Conservation (phyloP, 169 alveolate species). For the Plasmodium gonderi region DNA sequence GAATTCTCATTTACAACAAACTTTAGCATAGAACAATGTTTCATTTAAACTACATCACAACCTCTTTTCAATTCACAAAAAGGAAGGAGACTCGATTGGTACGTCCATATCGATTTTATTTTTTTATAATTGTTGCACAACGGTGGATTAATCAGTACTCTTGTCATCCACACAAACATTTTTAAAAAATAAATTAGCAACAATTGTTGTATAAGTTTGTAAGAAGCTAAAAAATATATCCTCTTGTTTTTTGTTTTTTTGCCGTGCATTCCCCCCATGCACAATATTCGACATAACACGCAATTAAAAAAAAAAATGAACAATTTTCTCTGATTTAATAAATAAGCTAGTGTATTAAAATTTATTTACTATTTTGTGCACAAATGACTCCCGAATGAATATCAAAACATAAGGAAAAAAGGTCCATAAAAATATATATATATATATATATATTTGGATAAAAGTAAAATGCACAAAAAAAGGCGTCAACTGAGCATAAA, state of each 20-base stretch:
- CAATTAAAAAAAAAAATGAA: too few species aligned
- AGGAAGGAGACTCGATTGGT: neutral
- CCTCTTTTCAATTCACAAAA: neutral
- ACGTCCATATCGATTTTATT: neutral
- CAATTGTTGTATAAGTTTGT: neutral
- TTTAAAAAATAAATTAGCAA: neutral
- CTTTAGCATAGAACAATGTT: neutral
- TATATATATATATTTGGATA: too few species aligned
- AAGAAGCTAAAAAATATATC: neutral
- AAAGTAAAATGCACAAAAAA: too few species aligned
- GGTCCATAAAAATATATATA: too few species aligned
- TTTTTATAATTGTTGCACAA: neutral
- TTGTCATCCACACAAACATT: neutral
- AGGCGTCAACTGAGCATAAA: too few species aligned
- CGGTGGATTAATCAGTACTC: neutral
- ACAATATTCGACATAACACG: too few species aligned
- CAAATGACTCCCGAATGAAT: too few species aligned
- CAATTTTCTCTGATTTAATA: too few species aligned
- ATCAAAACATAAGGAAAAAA: too few species aligned
- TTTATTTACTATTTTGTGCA: too few species aligned
- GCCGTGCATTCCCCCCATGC: too few species aligned
- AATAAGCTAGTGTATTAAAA: too few species aligned
- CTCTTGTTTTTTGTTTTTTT: neutral
- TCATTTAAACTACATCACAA: neutral
- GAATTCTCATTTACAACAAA: neutral